These are phyloP conservation scores for Corchorus olitorius DNA, from an alignment of 345 rosid genomes.

Conservation along the genomic window DNA sequence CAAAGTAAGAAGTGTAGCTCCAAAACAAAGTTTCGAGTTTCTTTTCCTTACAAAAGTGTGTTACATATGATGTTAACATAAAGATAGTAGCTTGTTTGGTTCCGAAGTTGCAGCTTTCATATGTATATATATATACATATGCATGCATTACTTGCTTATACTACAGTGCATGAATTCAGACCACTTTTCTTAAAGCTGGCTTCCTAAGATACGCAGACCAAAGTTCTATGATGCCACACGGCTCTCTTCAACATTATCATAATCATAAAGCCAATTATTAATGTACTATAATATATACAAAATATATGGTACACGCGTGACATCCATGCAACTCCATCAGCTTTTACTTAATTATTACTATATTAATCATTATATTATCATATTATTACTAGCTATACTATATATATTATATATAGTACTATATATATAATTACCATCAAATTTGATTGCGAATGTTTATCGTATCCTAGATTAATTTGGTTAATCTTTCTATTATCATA, in stretches of 20 bases:
- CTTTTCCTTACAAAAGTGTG: not conserved
- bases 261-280: not conserved
- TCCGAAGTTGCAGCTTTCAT: slow-evolving; percentile 16
- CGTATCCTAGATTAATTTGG: no score
- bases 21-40: slow-evolving; percentile 30
- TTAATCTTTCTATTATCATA: no score
- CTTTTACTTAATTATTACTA: no score
- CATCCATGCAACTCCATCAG: no score
- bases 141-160: not conserved
- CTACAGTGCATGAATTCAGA: not conserved
- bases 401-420: no score
- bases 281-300: no score
- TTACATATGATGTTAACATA: slow-evolving; percentile 17
- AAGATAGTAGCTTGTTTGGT: slow-evolving; percentile 5
- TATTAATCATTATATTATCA: no score
- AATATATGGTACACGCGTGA: no score
- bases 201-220: not conserved
- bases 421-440: no score
- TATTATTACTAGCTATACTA: no score
- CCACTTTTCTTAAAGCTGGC: not conserved
- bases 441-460: no score
- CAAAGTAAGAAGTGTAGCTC: not conserved
- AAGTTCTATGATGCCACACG: not conserved
- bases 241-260: not conserved
- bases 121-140: not conserved